phyloP scores from a whole-genome alignment of 306 rosid species.

The Astragalus glycyphyllos region DNA sequence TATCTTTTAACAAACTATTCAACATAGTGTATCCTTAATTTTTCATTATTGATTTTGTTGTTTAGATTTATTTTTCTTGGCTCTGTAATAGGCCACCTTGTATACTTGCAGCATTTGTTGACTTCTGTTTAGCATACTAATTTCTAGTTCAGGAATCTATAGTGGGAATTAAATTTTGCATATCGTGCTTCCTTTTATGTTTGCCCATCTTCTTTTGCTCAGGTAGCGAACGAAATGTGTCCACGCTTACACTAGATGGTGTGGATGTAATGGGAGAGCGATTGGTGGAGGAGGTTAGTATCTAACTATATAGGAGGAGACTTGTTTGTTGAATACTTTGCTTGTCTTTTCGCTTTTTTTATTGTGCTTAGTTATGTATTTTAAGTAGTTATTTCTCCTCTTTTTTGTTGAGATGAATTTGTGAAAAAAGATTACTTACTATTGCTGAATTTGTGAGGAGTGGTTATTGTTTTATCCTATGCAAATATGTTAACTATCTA shows the following conservation, averaged over 20 bases:
- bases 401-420: too few species aligned
- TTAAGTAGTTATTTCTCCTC: too few species aligned
- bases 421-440: too few species aligned
- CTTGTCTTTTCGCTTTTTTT: too few species aligned
- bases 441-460: too few species aligned
- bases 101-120: not conserved
- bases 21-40: not conserved
- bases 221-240: conserved; percentile 93
- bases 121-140: not conserved
- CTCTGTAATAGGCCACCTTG: not conserved
- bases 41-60: conserved; percentile 14
- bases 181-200: conserved; percentile 20
- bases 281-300: conserved; percentile 79
- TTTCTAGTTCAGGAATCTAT: not conserved
- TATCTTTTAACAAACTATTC: conserved; percentile 1
- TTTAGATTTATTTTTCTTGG: conserved; percentile 8
- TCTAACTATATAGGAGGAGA: conserved; percentile 9
- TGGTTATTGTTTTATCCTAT: too few species aligned
- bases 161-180: not conserved
- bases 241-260: conserved; percentile 80
- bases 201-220: conserved; percentile 32
- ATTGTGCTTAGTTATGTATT: too few species aligned
- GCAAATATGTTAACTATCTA: too few species aligned
- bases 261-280: conserved; percentile 98
- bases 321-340: conserved; percentile 1